Conservation (phyloP, 768 basidiomycete genomes). For the Kwoniella botswanensis region DNA sequence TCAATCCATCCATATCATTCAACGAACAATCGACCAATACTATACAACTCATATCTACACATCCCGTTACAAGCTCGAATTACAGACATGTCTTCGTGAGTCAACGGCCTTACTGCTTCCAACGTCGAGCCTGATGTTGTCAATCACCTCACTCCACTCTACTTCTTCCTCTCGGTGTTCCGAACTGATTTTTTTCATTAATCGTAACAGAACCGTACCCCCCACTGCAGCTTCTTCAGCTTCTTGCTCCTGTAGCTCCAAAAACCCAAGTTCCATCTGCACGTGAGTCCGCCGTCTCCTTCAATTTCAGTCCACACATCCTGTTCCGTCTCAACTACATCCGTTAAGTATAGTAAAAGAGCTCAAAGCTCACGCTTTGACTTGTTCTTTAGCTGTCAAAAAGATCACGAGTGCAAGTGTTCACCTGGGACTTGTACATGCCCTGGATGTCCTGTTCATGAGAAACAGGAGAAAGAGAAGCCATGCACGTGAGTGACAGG, state of each 20-base stretch:
- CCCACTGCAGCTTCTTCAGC: slow-evolving; percentile 35
- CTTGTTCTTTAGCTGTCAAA: slow-evolving; percentile 32
- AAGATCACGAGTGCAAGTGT: slow-evolving; percentile 35
- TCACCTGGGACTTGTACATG: slow-evolving; percentile 25
- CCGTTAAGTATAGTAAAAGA: background rate
- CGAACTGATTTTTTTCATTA: background rate
- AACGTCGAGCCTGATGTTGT: background rate
- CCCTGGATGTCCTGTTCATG: slow-evolving; percentile 26
- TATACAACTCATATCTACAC: no score
- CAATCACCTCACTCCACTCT: background rate
- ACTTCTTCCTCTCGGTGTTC: slow-evolving; percentile 10
- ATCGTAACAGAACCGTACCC: slow-evolving; percentile 4
- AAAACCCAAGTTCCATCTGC: slow-evolving; percentile 36
- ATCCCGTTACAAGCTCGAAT: no score
- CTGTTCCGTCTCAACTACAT: background rate
- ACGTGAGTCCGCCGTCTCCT: slow-evolving; percentile 30
- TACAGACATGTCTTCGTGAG: slow-evolving; percentile 16
- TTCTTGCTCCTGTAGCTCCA: slow-evolving; percentile 36
- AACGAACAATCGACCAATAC: no score
- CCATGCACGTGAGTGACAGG: slow-evolving; percentile 24
- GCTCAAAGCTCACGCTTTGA: background rate
- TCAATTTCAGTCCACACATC: background rate
- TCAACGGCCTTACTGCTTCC: background rate
- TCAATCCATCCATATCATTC: background rate
- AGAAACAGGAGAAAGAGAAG: slow-evolving; percentile 12